phyloP scores from a whole-genome alignment of 179 eudicot genomes.

The Patellifolia procumbens region DNA sequence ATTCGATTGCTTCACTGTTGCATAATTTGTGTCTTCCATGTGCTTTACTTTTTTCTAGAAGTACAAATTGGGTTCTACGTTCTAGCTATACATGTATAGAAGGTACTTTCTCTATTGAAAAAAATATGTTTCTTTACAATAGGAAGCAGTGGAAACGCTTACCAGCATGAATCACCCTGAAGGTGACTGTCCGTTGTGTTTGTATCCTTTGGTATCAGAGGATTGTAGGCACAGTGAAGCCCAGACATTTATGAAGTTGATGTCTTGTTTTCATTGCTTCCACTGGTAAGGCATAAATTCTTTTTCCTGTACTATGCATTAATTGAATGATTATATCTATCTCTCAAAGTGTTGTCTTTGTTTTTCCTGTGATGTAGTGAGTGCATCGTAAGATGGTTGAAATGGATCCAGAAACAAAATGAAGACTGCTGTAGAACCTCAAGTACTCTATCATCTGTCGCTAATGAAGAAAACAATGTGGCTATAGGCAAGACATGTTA shows the following conservation, averaged over 20 bases:
- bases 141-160: slow-evolving; percentile 92
- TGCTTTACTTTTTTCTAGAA: no score
- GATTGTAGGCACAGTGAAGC: slow-evolving; percentile 41
- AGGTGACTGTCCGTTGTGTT: slow-evolving; percentile 90
- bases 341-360: neutral
- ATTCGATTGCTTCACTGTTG: neutral
- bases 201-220: slow-evolving; percentile 73
- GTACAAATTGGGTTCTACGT: neutral
- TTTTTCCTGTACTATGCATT: neutral
- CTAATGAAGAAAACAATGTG: slow-evolving; percentile 30
- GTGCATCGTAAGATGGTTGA: slow-evolving; percentile 91
- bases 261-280: slow-evolving; percentile 99
- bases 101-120: neutral
- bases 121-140: slow-evolving; percentile 8
- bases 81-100: neutral
- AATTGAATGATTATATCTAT: slow-evolving; percentile 4
- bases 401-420: slow-evolving; percentile 60
- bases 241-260: slow-evolving; percentile 83
- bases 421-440: slow-evolving; percentile 33
- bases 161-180: slow-evolving; percentile 94
- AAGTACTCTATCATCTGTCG: slow-evolving; percentile 24
- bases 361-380: slow-evolving; percentile 46
- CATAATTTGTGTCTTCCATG: no score
- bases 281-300: slow-evolving; percentile 57
- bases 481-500: slow-evolving; percentile 37